A percentile compares a stretch with the other conserved stretches of the same genome.
Evolutionary conservation across 129 eudicot species (phyloP).

Genomic region (Deinandra increscens): DNA sequence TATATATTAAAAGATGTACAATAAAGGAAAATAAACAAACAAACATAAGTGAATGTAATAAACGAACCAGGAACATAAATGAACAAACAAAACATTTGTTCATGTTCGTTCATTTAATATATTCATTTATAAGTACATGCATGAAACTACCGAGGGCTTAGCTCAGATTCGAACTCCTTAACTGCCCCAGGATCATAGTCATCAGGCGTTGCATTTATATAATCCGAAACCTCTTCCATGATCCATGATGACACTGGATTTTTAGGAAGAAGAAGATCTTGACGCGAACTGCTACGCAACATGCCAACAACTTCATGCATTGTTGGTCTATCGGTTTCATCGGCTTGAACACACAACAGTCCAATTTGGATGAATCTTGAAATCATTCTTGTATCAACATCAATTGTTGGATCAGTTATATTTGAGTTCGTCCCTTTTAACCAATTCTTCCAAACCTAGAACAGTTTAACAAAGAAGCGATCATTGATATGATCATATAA

Average conservation of each 20-base stretch:
- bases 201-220: neutral
- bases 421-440: neutral
- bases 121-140: neutral
- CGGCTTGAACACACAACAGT: conserved; percentile 12
- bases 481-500: neutral
- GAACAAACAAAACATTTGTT: too few species aligned
- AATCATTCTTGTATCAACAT: neutral
- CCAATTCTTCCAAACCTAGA: conserved; percentile 13
- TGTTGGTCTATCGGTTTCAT: conserved; percentile 7
- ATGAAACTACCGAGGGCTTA: neutral
- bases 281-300: neutral
- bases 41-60: too few species aligned
- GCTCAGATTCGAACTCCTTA: conserved; percentile 1
- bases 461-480: neutral
- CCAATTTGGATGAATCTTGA: conserved; percentile 12
- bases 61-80: too few species aligned
- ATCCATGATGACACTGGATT: conserved; percentile 10
- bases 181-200: neutral
- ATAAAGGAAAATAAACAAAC: too few species aligned
- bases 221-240: neutral
- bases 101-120: too few species aligned
- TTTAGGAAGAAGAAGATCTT: neutral
- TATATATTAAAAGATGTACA: too few species aligned
- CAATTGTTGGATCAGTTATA: neutral
- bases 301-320: conserved; percentile 10